Evolutionary conservation across 208 protist genomes (phyloP), one percentile per base, ranked within the genome.

Genomic region (Zelonia costaricensis): DNA sequence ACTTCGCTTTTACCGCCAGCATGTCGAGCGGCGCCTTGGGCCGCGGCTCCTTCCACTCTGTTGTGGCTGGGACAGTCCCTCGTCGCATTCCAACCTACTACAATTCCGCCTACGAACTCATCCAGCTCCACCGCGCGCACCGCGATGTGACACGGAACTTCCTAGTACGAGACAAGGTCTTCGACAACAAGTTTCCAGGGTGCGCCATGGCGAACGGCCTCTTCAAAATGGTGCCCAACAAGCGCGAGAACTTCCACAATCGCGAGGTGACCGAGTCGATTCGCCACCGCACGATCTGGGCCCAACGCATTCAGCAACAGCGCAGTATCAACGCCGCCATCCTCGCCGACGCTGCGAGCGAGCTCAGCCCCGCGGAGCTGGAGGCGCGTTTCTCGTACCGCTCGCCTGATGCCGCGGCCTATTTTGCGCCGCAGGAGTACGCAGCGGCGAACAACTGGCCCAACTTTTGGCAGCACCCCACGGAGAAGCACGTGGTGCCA

Each of bases 401-500:
- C 15, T 92, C 88, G 0, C 76, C 84, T 0, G 91, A 96, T 49
- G 70, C 86, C 0, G 78, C 86, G 10, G 88, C 76, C 1, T 96
- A 96, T 67, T 96, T 96, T 58, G 77, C 48, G 8, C 87, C 91
- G 7, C 52, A 83, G 56, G 16, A 31, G 10, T 93, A 85, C 58
- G 66, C 48, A 15, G 72, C 52, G 3, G 86, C 84, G 16, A 94
- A 94, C 71, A 78, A 72, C 28, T 94, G 74, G 74, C 91, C 91
- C 20, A 92, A 96, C 64, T 94, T 83, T 57, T 96, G 91, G 91
- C 91, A 96, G 63, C 91, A 96, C 59, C 82, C 83, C 1, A 90
- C 79, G 13, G 38, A 57, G 56, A 47, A 38, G 20, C 88, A 96
- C 54, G 86, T 96, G 0, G 76, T 96, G n/a, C 91, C 91, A 23